Base-by-base conservation (phyloP, 352 stramenopile genomes). In the Globisporangium cylindrosporum region DNA sequence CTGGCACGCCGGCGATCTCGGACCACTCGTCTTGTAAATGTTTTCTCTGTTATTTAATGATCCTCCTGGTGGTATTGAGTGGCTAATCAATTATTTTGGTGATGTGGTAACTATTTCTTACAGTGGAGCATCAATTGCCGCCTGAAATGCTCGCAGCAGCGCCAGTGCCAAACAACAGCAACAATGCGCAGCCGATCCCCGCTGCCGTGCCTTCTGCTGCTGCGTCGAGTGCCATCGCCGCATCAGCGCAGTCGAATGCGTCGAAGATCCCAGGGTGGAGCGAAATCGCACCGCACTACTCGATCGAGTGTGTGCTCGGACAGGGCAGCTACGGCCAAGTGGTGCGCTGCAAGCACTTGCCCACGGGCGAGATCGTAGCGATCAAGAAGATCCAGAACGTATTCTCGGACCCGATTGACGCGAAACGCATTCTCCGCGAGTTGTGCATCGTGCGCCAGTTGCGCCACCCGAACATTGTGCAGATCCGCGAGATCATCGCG, bases 341-440 rank as follows among this genome's bases (percentile, higher is more conserved):
- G 25, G 84, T 95, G 60, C 86, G 88, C 29, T 94, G 86, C 77
- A 95, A 95, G 68, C 88, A 95, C 68, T 49, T 94, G n/a, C 82
- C 88, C 22, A 94, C 88, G n/a, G 86, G 86, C 25, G 88, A 95
- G 67, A 89, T 95, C 66, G 88, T 95, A 55, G 88, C 88, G 7
- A 95, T 95, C 71, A 95, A 95, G 76, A 93, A 93, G 70, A 94
- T 94, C 65, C 86, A 94, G 66, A 95, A 95, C 61, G 88, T 95
- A 10, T 95, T 95, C 60, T 91, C 88, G 14, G 88, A 95, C 43
- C 88, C 88, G 34, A 93, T 95, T 57, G 88, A 95, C 65, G 88
- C 88, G 49, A 95, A 95, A 73, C 86, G 88, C 22, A 95, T 95
- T 49, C 72, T 95, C 9, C 86, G 88, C 18, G 88, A 95, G 59